Evolutionary conservation across 2,329 filamentous ascomycete species (phyloP).

Genomic region (Alternaria hordeiaustralica): DNA sequence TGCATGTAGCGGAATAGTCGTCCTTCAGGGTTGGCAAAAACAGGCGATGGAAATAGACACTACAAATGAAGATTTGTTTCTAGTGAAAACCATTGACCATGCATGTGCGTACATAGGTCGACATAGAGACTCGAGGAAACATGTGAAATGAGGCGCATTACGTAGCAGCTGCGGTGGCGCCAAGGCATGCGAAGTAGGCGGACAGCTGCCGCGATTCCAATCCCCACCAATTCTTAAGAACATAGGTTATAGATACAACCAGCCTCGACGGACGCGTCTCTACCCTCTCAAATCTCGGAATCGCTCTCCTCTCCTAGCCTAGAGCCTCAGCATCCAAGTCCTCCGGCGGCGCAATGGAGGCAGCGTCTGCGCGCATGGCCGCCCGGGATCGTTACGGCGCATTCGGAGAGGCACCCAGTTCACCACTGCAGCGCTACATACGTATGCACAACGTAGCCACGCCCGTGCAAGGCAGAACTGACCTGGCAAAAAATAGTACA

Average conservation of each 20-base stretch:
- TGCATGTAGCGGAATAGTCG: not conserved
- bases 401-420: slow-evolving; percentile 77
- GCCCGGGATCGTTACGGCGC: slow-evolving; percentile 92
- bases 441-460: slow-evolving; percentile 53
- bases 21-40: not conserved
- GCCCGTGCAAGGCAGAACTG: slow-evolving; percentile 1
- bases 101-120: not conserved
- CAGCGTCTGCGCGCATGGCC: slow-evolving; percentile 92
- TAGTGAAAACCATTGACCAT: not conserved
- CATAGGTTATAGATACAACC: slow-evolving; percentile 15
- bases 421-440: slow-evolving; percentile 93
- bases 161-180: slow-evolving; percentile 21
- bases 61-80: not conserved
- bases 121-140: not conserved
- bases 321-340: not conserved
- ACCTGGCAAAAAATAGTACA: slow-evolving; percentile 63
- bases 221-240: slow-evolving; percentile 22
- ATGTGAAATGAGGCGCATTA: slow-evolving; percentile 17
- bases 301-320: not conserved
- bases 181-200: slow-evolving; percentile 17
- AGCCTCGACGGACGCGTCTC: slow-evolving; percentile 3
- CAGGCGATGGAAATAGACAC: not conserved
- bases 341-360: slow-evolving; percentile 69
- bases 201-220: slow-evolving; percentile 13
- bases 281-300: not conserved